Evolutionary conservation across 129 eudicot species (phyloP).

Genomic region (Glebionis coronaria): DNA sequence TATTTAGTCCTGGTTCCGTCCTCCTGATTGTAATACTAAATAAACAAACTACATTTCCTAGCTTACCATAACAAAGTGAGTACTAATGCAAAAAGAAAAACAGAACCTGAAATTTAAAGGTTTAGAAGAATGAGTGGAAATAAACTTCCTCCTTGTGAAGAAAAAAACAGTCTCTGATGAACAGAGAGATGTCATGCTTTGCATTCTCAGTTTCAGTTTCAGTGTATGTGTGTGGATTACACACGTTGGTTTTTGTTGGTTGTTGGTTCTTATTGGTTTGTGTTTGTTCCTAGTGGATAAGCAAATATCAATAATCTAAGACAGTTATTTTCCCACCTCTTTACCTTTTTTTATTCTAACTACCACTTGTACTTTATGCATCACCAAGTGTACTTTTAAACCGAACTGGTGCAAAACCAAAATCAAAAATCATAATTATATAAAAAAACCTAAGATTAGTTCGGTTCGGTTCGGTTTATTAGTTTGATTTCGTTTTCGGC

Average conservation of each 20-base stretch:
- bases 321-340: slow-evolving; percentile 53
- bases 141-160: neutral
- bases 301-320: slow-evolving; percentile 29
- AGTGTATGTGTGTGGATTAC: slow-evolving; percentile 17
- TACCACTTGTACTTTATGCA: neutral
- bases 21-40: too few species aligned
- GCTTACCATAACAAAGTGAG: too few species aligned
- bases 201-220: slow-evolving; percentile 27
- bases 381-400: too few species aligned
- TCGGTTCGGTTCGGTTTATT: too few species aligned
- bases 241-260: too few species aligned
- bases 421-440: too few species aligned
- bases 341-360: neutral
- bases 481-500: too few species aligned
- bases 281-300: slow-evolving; percentile 34
- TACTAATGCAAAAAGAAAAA: too few species aligned
- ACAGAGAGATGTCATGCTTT: slow-evolving; percentile 37
- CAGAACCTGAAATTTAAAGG: slow-evolving; percentile 12
- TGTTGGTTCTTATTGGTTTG: slow-evolving; percentile 23
- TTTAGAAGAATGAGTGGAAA: slow-evolving; percentile 13
- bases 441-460: too few species aligned
- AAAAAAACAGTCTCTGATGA: slow-evolving; percentile 41
- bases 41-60: too few species aligned
- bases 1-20: too few species aligned
- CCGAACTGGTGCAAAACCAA: too few species aligned